A percentile compares a stretch with the other conserved stretches of the same genome.
Conservation (phyloP, 768 basidiomycete species). For the Suillus subalutaceus region DNA sequence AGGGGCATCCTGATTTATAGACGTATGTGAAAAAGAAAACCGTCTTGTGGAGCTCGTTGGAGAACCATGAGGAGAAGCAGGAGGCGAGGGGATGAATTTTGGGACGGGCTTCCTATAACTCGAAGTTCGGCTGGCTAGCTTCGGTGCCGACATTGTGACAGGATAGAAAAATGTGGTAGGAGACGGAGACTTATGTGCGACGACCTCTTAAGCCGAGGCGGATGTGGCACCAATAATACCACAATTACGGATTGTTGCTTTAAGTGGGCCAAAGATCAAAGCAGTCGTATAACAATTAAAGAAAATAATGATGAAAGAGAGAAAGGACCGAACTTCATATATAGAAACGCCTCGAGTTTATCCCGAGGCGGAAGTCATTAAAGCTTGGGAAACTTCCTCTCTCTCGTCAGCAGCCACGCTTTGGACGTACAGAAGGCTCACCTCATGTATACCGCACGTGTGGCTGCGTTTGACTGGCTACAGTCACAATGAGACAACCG, state of each 20-base stretch:
- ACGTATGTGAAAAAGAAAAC: slow-evolving; percentile 26
- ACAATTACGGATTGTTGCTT: slow-evolving; percentile 22
- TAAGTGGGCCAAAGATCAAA: slow-evolving; percentile 27
- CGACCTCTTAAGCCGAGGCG: background rate
- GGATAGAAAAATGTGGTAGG: background rate
- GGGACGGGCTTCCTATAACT: slow-evolving; percentile 77
- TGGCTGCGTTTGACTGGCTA: slow-evolving; percentile 29
- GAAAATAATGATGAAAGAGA: slow-evolving; percentile 27
- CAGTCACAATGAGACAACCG: slow-evolving; percentile 35
- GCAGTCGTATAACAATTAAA: slow-evolving; percentile 28
- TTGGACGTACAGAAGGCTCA: slow-evolving; percentile 37
- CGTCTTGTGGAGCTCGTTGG: slow-evolving; percentile 37
- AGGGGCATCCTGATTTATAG: slow-evolving; percentile 29
- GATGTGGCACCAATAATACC: slow-evolving; percentile 2
- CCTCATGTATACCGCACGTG: slow-evolving; percentile 41
- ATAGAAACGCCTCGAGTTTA: slow-evolving; percentile 35
- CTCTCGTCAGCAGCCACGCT: slow-evolving; percentile 39
- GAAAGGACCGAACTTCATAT: slow-evolving; percentile 33
- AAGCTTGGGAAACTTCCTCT: slow-evolving; percentile 29
- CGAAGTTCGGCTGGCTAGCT: slow-evolving; percentile 42
- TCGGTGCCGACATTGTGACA: slow-evolving; percentile 30
- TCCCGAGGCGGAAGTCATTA: slow-evolving; percentile 34
- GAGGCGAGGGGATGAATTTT: slow-evolving; percentile 65
- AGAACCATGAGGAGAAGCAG: slow-evolving; percentile 41
- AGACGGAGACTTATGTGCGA: slow-evolving; percentile 1